Percentiles rank a stretch among this genome's conserved stretches.
Evolutionary conservation across 805 yeast genomes (phyloP).

Genomic region (Danielozyma ontarioensis): DNA sequence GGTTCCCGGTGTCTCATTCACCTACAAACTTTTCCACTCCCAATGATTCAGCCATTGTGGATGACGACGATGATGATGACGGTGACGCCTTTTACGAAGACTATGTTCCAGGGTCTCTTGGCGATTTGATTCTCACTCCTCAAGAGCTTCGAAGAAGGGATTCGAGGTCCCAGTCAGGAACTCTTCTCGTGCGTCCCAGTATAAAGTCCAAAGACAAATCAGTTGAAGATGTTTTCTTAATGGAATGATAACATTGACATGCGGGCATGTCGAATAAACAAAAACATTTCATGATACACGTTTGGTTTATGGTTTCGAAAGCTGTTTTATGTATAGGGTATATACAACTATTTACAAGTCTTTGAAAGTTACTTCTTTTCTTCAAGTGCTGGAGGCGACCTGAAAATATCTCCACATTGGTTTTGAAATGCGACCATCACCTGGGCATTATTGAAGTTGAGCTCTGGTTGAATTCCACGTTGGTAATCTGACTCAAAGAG

Average conservation of each 20-base stretch:
- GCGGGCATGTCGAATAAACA: neutral
- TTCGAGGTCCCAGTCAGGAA: slow-evolving; percentile 50
- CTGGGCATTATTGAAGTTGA: slow-evolving; percentile 13
- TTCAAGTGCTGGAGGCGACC: slow-evolving; percentile 16
- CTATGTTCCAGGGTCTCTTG: slow-evolving; percentile 73
- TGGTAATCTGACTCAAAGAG: slow-evolving; percentile 33
- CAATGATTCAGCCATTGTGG: slow-evolving; percentile 21
- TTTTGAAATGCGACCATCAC: slow-evolving; percentile 22
- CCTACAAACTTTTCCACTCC: slow-evolving; percentile 1
- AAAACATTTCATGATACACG: neutral
- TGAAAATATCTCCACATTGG: slow-evolving; percentile 35
- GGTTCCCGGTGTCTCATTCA: slow-evolving; percentile 4
- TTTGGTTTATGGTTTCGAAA: too few species aligned
- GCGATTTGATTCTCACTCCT: slow-evolving; percentile 74
- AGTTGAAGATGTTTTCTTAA: slow-evolving; percentile 33
- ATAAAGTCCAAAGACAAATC: slow-evolving; percentile 7
- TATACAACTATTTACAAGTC: too few species aligned
- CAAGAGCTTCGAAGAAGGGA: slow-evolving; percentile 67
- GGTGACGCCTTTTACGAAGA: slow-evolving; percentile 54
- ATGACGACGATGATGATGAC: slow-evolving; percentile 30
- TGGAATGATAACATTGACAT: slow-evolving; percentile 21
- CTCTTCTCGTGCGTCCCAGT: slow-evolving; percentile 31
- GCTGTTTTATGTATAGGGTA: too few species aligned
- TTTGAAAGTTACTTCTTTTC: neutral
- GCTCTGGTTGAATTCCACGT: slow-evolving; percentile 35